Evolutionary conservation across 306 rosid genomes (phyloP).

Genomic region (Rubus parviflorus): DNA sequence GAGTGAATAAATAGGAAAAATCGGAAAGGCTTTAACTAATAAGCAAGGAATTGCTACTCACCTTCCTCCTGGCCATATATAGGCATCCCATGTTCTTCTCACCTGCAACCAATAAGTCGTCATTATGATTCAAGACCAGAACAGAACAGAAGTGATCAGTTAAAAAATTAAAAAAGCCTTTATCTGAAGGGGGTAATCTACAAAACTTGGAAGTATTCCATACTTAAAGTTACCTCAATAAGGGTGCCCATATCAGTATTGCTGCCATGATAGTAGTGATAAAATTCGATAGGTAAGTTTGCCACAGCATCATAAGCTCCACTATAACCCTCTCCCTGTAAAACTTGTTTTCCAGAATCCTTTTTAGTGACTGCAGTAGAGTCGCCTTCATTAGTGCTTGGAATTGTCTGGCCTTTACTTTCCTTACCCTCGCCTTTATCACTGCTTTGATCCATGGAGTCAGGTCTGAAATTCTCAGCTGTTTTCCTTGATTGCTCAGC

Average conservation of each 20-base stretch:
- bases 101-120: constrained; percentile 52
- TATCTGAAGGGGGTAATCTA: not conserved
- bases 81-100: constrained; percentile 97
- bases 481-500: constrained; percentile 77
- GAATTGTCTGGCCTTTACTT: constrained; percentile 32
- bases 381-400: constrained; percentile 31
- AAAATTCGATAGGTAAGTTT: constrained; percentile 83
- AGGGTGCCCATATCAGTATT: constrained; percentile 87
- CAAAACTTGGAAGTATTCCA: constrained; percentile 4
- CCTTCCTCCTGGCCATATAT: constrained; percentile 94
- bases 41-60: constrained; percentile 27
- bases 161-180: not conserved
- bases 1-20: not conserved
- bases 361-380: constrained; percentile 34
- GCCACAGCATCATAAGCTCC: constrained; percentile 63
- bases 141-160: constrained; percentile 2
- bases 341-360: constrained; percentile 42
- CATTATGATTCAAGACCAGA: constrained; percentile 8
- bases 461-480: constrained; percentile 36
- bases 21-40: not conserved
- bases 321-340: constrained; percentile 43
- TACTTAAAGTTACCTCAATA: constrained; percentile 61
- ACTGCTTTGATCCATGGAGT: constrained; percentile 35
- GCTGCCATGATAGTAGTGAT: constrained; percentile 93
- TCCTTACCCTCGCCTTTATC: constrained; percentile 30